Percentiles rank a stretch among this genome's conserved stretches.
Evolutionary conservation across 768 basidiomycete genomes (phyloP).

Genomic region (Kwoniella sp.): DNA sequence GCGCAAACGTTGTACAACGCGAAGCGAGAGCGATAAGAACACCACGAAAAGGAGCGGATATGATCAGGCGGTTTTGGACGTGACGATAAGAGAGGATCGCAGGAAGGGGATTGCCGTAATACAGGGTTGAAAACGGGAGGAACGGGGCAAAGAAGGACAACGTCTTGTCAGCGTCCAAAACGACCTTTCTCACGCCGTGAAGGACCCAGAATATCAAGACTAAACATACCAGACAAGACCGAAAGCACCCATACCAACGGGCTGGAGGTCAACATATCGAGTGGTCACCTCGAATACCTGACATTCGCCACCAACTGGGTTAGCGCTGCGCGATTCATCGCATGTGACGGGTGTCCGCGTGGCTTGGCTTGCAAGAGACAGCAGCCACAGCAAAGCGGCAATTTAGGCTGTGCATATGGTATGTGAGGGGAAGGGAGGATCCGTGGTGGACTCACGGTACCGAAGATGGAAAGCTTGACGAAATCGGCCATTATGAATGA

Average conservation of each 20-base stretch:
- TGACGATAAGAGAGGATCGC: not conserved
- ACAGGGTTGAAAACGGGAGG: conserved; percentile 3
- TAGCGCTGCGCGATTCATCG: not conserved
- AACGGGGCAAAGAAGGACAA: not conserved
- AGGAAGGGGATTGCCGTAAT: conserved; percentile 1
- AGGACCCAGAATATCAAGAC: not conserved
- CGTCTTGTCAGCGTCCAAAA: not conserved
- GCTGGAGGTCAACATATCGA: conserved; percentile 97
- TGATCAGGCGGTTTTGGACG: not conserved
- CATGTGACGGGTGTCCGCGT: not conserved
- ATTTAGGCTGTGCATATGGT: too few species aligned
- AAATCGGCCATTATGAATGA: conserved; percentile 61
- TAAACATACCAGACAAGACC: conserved; percentile 90
- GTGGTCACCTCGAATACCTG: conserved; percentile 78
- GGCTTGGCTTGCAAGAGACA: too few species aligned
- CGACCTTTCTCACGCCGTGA: not conserved
- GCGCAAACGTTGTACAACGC: not conserved
- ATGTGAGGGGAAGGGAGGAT: too few species aligned
- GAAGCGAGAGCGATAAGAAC: not conserved
- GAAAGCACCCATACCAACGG: conserved; percentile 99
- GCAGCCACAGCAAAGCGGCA: too few species aligned
- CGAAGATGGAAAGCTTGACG: conserved; percentile 97
- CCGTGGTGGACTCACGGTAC: conserved; percentile 66
- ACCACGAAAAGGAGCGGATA: not conserved
- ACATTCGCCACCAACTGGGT: conserved; percentile 9